Percentiles rank a stretch among this genome's conserved stretches.
Evolutionary conservation across 2,329 filamentous ascomycete species (phyloP).

Genomic region (Trichoderma polysporum): DNA sequence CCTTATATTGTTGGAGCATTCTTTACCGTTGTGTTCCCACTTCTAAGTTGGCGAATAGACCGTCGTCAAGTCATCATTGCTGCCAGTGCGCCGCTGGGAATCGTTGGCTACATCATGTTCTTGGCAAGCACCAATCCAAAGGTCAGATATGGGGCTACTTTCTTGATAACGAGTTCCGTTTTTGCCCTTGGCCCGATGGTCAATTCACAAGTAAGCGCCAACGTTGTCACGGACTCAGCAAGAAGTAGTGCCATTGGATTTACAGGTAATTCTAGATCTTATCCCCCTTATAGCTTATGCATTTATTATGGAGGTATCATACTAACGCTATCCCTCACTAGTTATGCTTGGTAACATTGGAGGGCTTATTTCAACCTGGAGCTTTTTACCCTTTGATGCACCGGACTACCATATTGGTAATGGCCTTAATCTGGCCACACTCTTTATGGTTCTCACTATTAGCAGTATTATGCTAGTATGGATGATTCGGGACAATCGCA

Average conservation of each 20-base stretch:
- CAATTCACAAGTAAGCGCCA: constrained; percentile 67
- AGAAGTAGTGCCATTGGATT: constrained; percentile 64
- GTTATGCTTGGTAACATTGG: too few species aligned
- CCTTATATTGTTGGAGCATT: constrained; percentile 68
- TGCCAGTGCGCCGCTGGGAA: constrained; percentile 59
- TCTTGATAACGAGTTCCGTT: constrained; percentile 63
- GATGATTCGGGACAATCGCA: too few species aligned
- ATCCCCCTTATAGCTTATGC: too few species aligned
- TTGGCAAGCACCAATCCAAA: constrained; percentile 51
- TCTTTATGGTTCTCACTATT: too few species aligned
- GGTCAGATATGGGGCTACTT: constrained; percentile 68
- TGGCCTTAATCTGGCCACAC: too few species aligned
- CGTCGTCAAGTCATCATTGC: constrained; percentile 61
- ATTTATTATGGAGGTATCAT: too few species aligned
- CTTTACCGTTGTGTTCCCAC: constrained; percentile 62
- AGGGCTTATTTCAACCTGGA: too few species aligned
- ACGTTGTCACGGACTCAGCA: constrained; percentile 70
- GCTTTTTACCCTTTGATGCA: too few species aligned
- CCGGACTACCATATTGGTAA: too few species aligned
- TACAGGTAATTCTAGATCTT: constrained; percentile 69
- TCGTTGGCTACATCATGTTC: constrained; percentile 71
- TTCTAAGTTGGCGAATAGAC: constrained; percentile 61
- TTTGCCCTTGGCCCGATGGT: constrained; percentile 64
- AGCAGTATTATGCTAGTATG: too few species aligned
- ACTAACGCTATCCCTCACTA: too few species aligned